Evolutionary conservation across 257 asterid species (phyloP), one percentile per base, ranked within the genome.

Genomic region (Solanum pinnatisectum): DNA sequence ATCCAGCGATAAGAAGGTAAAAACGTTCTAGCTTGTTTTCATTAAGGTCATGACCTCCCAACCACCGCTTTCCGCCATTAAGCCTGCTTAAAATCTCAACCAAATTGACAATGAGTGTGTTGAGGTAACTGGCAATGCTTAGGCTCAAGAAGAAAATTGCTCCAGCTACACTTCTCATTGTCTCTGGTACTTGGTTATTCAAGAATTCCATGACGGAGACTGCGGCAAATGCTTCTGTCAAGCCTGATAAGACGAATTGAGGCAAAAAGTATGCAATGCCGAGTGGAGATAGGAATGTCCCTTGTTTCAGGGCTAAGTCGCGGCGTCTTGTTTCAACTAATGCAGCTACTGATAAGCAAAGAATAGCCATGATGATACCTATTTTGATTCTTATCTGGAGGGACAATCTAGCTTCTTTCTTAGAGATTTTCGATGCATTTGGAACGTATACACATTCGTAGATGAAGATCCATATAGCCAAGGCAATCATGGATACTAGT

Each of bases 21-120:
- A 93, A 96, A 25, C 91, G 87, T 11, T 96, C 98, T n/a, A 96
- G 93, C 94, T 86, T 92, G 86, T 93, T 92, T 52, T 77, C 35
- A 88, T 96, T 94, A 1, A 96, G 95, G 89, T 96, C 98, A 37
- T 82, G 92, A 0, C 94, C 95, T 2, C 96, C 98, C 11, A 96
- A 74, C 98, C 98, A 96, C 0, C 93, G 90, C 5, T 60, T 74
- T 82, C 76, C 25, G 16, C 95, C 94, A 15, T 87, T 83, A 10
- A 84, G 84, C 14, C 86, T 73, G 1, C 94, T 95, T 13, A 89
- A 73, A 18, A 42, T 8, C 44, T 90, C 93, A 39, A 94, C 92
- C 0, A 91, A 35, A 73, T 93, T 95, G 42, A 94, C 96, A 33
- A 93, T 89, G 68, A 95, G 46, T 3, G 95, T 90, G 88, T 95